phyloP scores from a whole-genome alignment of 352 stramenopile species.

The Pythium periplocum region DNA sequence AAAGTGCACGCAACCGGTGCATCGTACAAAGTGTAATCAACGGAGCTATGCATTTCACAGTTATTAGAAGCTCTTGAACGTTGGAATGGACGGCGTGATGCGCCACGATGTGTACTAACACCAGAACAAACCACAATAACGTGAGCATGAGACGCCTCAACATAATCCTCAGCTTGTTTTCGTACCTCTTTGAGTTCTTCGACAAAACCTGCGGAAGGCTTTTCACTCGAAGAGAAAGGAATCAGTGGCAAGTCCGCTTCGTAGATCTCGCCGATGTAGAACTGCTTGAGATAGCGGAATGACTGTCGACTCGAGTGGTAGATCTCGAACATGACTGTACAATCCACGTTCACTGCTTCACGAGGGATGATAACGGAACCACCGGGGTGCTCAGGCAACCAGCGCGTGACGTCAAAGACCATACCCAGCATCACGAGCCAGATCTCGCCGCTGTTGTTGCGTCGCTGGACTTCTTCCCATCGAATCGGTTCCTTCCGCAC shows the following conservation, averaged over 20 bases:
- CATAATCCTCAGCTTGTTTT: background rate
- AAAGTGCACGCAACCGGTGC: too few species aligned
- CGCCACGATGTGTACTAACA: conserved; percentile 75
- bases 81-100: conserved; percentile 51
- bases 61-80: conserved; percentile 79
- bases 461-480: conserved; percentile 71
- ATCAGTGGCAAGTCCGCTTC: conserved; percentile 51
- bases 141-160: background rate
- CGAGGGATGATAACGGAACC: conserved; percentile 79
- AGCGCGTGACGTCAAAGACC: conserved; percentile 86
- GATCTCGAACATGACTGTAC: conserved; percentile 89
- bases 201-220: conserved; percentile 63
- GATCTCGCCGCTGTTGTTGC: conserved; percentile 69
- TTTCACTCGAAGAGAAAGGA: conserved; percentile 31
- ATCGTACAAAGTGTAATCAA: too few species aligned
- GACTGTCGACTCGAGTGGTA: conserved; percentile 89
- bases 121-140: conserved; percentile 2
- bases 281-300: conserved; percentile 89
- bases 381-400: conserved; percentile 84
- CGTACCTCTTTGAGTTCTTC: conserved; percentile 64
- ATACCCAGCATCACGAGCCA: conserved; percentile 88
- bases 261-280: conserved; percentile 87
- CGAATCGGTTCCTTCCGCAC: conserved; percentile 77
- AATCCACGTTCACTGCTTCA: conserved; percentile 86
- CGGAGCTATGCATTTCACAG: background rate